Conservation (phyloP, 352 stramenopile species). For the Phytophthora hybrid region DNA sequence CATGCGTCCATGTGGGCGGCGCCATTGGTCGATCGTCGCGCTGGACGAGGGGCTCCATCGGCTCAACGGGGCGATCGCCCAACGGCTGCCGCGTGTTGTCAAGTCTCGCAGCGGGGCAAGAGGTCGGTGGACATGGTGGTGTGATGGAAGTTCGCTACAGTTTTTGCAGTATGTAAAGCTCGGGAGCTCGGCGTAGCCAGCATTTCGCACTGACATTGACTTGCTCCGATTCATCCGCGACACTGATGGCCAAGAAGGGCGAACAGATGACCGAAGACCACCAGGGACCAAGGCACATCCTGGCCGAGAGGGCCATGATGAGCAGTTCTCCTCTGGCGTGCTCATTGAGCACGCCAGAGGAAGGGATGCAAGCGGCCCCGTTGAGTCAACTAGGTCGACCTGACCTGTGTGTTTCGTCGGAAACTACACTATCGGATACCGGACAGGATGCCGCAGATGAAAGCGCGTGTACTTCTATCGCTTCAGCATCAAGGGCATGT, state of each 20-base stretch:
- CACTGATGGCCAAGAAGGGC: neutral
- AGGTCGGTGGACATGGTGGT: neutral
- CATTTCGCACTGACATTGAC: neutral
- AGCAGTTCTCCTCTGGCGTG: too few relatives aligned
- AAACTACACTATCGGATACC: neutral
- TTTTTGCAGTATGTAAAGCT: too few relatives aligned
- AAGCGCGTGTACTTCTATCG: too few relatives aligned
- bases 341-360: neutral
- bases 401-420: neutral
- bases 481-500: too few relatives aligned
- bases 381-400: neutral
- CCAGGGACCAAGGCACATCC: neutral
- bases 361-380: neutral
- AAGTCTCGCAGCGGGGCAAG: neutral
- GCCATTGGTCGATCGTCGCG: neutral
- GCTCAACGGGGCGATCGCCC: neutral
- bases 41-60: neutral
- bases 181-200: too few relatives aligned
- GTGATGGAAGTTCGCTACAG: too few relatives aligned
- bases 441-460: too few relatives aligned
- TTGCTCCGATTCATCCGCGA: neutral
- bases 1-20: too few relatives aligned
- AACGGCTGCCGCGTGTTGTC: neutral
- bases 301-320: neutral
- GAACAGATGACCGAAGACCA: neutral